phyloP scores from a whole-genome alignment of 306 rosid genomes.

The Quercus agrifolia region DNA sequence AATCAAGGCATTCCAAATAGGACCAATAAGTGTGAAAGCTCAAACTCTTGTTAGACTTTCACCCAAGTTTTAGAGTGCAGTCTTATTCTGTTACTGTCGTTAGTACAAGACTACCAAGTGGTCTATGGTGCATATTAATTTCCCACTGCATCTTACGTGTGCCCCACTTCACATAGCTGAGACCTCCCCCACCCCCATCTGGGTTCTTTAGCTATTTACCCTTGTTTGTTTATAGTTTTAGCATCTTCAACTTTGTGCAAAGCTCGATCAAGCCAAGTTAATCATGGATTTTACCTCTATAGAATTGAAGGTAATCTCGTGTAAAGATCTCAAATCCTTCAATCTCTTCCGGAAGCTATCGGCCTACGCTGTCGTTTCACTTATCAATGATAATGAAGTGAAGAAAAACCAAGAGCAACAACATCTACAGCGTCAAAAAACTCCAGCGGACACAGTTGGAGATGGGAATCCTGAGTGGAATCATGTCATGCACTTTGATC shows the following conservation, averaged over 20 bases:
- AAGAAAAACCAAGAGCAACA: neutral
- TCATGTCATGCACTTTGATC: constrained; percentile 20
- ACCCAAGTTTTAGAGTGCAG: neutral
- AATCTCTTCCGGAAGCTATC: constrained; percentile 3
- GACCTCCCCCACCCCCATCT: neutral
- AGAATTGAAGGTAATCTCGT: neutral
- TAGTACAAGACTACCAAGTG: neutral
- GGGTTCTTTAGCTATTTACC: neutral
- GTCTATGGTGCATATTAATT: neutral
- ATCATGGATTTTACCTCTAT: neutral
- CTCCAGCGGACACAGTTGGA: constrained; percentile 24
- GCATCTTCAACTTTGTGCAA: neutral
- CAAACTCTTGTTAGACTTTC: neutral
- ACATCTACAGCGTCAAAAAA: constrained; percentile 25
- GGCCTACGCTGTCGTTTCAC: neutral
- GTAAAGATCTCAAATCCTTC: neutral
- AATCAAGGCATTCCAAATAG: too few species aligned
- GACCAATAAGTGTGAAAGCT: neutral
- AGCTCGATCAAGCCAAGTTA: neutral
- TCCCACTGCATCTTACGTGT: neutral
- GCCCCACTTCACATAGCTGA: neutral
- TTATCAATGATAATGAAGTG: constrained; percentile 2
- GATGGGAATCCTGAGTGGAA: constrained; percentile 37
- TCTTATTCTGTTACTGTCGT: neutral
- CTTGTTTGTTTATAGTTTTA: neutral